phyloP scores from a whole-genome alignment of 2,329 filamentous ascomycete genomes.

The Fonsecaea monophora region DNA sequence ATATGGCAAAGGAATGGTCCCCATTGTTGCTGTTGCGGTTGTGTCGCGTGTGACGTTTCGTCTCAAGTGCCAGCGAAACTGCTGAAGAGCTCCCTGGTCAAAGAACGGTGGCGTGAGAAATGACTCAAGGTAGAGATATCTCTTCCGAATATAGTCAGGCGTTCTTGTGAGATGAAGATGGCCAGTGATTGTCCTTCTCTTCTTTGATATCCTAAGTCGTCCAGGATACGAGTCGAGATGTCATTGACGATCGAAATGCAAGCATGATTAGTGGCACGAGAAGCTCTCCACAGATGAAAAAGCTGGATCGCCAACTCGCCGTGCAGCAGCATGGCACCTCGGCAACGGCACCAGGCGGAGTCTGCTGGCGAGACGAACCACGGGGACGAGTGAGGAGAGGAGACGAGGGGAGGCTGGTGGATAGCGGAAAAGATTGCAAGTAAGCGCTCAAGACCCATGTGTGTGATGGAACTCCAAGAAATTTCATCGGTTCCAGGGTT shows the following conservation, averaged over 20 bases:
- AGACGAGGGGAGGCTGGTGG: not conserved
- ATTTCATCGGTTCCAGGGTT: not conserved
- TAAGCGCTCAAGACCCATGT: not conserved
- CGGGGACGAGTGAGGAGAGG: not conserved
- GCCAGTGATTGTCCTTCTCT: not conserved
- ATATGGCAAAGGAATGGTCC: constrained; percentile 67
- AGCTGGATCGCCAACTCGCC: not conserved
- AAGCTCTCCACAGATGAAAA: constrained; percentile 6
- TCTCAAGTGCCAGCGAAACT: not conserved
- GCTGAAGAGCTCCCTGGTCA: not conserved
- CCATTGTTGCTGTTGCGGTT: constrained; percentile 42
- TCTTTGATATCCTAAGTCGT: not conserved
- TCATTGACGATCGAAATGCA: not conserved
- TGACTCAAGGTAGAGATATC: not conserved
- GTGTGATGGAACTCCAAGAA: constrained; percentile 3
- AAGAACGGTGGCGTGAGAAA: not conserved
- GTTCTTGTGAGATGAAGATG: not conserved
- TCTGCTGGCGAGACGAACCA: constrained; percentile 2
- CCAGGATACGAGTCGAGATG: not conserved
- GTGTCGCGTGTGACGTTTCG: constrained; percentile 12
- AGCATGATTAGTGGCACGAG: constrained; percentile 1
- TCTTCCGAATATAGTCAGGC: not conserved
- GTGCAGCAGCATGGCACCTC: not conserved
- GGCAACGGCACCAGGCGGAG: not conserved
- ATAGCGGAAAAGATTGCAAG: not conserved